Percentiles rank a stretch among this genome's conserved stretches.
Evolutionary conservation across 1,139 yeast species (phyloP).

Genomic region (Hemisphaericaspora xylanilytica): DNA sequence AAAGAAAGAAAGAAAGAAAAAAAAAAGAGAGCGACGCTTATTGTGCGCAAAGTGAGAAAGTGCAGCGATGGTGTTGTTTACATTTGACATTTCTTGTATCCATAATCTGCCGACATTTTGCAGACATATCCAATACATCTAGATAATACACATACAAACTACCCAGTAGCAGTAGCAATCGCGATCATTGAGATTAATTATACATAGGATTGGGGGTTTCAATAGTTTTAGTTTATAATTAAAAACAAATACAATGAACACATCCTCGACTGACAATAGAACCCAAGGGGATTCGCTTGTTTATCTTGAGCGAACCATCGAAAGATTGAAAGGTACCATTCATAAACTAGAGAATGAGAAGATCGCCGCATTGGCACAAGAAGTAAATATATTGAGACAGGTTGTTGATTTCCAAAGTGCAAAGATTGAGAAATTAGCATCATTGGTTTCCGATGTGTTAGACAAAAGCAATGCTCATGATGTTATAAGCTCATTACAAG

Average conservation of each 20-base stretch:
- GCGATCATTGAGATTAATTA: not conserved
- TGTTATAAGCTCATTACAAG: slow-evolving; percentile 26
- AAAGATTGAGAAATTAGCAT: slow-evolving; percentile 40
- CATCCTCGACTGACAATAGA: slow-evolving; percentile 1
- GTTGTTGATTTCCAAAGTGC: slow-evolving; percentile 38
- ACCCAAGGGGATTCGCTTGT: slow-evolving; percentile 7
- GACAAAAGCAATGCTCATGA: slow-evolving; percentile 35
- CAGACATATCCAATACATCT: slow-evolving; percentile 9
- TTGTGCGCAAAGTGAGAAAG: no score
- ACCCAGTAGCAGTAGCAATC: no score
- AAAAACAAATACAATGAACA: no score
- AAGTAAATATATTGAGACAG: slow-evolving; percentile 36
- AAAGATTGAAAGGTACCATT: slow-evolving; percentile 13
- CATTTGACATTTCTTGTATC: not conserved
- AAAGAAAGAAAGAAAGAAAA: no score
- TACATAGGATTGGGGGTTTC: not conserved
- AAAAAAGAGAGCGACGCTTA: no score
- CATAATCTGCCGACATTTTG: slow-evolving; percentile 17
- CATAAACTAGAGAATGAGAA: slow-evolving; percentile 23
- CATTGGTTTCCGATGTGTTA: slow-evolving; percentile 30
- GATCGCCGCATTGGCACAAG: slow-evolving; percentile 27
- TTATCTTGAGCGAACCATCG: slow-evolving; percentile 14
- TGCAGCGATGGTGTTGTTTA: slow-evolving; percentile 5
- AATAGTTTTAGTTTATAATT: no score
- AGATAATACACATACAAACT: no score